phyloP scores from a whole-genome alignment of 306 rosid species.

The Malus sylvestris region DNA sequence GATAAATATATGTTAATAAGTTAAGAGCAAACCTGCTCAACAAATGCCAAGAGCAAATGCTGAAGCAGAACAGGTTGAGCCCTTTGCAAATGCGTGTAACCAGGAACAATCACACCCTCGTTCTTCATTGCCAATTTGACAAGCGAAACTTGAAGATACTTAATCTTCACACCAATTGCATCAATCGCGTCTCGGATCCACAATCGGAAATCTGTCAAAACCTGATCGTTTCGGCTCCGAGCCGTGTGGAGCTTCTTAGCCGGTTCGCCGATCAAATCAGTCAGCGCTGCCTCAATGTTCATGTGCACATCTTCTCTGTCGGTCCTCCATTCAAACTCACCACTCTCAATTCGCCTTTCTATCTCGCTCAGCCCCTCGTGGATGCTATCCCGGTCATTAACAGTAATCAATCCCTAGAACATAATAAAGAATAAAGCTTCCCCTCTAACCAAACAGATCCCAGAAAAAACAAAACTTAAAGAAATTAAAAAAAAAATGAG shows the following conservation, averaged over 20 bases:
- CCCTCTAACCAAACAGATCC: neutral
- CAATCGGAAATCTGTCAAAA: slow-evolving; percentile 61
- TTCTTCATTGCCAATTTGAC: slow-evolving; percentile 43
- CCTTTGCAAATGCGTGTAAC: slow-evolving; percentile 87
- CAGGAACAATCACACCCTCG: slow-evolving; percentile 80
- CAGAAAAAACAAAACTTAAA: neutral
- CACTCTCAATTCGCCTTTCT: slow-evolving; percentile 58
- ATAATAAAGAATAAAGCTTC: neutral
- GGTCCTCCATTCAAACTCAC: slow-evolving; percentile 83
- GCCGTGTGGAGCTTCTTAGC: slow-evolving; percentile 95
- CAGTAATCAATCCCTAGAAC: slow-evolving; percentile 61
- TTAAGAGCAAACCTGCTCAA: slow-evolving; percentile 64
- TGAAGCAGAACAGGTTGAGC: slow-evolving; percentile 87
- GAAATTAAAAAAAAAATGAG: neutral
- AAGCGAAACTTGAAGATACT: slow-evolving; percentile 59
- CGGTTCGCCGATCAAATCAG: slow-evolving; percentile 86
- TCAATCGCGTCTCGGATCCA: slow-evolving; percentile 95
- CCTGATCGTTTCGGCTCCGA: slow-evolving; percentile 90
- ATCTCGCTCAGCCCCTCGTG: slow-evolving; percentile 62
- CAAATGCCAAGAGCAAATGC: slow-evolving; percentile 80
- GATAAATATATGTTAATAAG: neutral
- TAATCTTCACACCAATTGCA: slow-evolving; percentile 39
- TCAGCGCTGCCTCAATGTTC: slow-evolving; percentile 95
- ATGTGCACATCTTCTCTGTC: slow-evolving; percentile 90
- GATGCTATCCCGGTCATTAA: slow-evolving; percentile 59